Evolutionary conservation across 2,329 filamentous ascomycete genomes (phyloP), one percentile per base, ranked within the genome.

Genomic region (Pseudocercospora crystallina): DNA sequence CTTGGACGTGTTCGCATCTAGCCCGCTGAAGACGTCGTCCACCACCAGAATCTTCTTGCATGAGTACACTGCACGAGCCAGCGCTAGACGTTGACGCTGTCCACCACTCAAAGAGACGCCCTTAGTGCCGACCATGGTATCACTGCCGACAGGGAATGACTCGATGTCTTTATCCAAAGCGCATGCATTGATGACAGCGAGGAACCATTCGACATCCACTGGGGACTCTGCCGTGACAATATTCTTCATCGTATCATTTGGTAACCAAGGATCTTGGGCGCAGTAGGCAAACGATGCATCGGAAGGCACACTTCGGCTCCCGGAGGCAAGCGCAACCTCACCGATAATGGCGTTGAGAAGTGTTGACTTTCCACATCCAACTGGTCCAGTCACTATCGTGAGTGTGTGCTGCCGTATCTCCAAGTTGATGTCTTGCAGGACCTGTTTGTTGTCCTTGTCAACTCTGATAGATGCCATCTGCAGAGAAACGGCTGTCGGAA

Each of bases 101-200:
- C 89, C 90, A 56, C 90, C 89, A 54, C 85, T 90, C 5, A 95
- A 74, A 60, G 92, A 91, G 60, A 94, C 88, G 5, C 89, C 89
- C 55, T 92, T 91, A 2, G 87, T 86, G 9, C 89, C 89, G 45
- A 95, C 88, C 62, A 91, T 87, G 0, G 90, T 95, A 40, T 81
- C 71, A 60, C 94, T 88, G 3, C 89, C 89, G 63, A 92, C 86
- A 0, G 81, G 73, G 12, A 95, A 76, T 74, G 90, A 89, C 12
- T 85, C 80, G 30, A 95, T 73, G 60, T 95, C 90, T 63, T 89
- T 89, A 44, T 79, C 79, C 37, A 95, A 66, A 0, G 87, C 87
- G 54, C 88, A 94, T 2, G 85, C 86, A 32, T 82, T 77, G 7
- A 91, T 69, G 0, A 89, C 88, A 60, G 84, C 81, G 1, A 76